Conservation (phyloP, 2,329 filamentous ascomycete species). For the Aspergillus fischeri region DNA sequence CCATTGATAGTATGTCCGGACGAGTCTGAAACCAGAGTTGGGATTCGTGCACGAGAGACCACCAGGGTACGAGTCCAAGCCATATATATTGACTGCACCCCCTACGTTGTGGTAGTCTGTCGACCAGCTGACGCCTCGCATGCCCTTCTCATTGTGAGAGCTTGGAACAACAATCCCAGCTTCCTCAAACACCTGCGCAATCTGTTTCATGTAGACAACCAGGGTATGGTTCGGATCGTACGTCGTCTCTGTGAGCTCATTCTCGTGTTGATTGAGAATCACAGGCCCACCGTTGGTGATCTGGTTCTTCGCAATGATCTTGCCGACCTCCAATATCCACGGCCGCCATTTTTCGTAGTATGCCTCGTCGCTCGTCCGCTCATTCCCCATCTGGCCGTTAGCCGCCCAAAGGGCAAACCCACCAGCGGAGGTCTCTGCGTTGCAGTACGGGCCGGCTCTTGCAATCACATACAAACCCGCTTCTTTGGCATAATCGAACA, state of each 20-base stretch:
- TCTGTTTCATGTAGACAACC: conserved; percentile 51
- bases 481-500: conserved; percentile 50
- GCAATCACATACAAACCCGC: conserved; percentile 51
- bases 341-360: conserved; percentile 47
- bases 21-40: conserved; percentile 46
- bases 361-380: conserved; percentile 42
- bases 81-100: conserved; percentile 47
- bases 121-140: conserved; percentile 49
- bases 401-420: conserved; percentile 46
- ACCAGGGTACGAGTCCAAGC: conserved; percentile 30
- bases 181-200: conserved; percentile 44
- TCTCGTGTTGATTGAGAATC: conserved; percentile 52
- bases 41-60: conserved; percentile 50
- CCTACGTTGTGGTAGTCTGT: conserved; percentile 54
- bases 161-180: conserved; percentile 49
- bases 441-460: conserved; percentile 50
- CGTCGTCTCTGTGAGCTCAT: conserved; percentile 47
- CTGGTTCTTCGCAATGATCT: conserved; percentile 48
- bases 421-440: conserved; percentile 50
- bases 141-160: conserved; percentile 50
- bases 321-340: conserved; percentile 45
- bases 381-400: conserved; percentile 44
- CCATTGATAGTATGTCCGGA: conserved; percentile 55
- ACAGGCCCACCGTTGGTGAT: conserved; percentile 50
- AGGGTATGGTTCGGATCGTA: conserved; percentile 44